Base-by-base conservation (phyloP, 192 early-diverging fungal species). In the Podila epigama region DNA sequence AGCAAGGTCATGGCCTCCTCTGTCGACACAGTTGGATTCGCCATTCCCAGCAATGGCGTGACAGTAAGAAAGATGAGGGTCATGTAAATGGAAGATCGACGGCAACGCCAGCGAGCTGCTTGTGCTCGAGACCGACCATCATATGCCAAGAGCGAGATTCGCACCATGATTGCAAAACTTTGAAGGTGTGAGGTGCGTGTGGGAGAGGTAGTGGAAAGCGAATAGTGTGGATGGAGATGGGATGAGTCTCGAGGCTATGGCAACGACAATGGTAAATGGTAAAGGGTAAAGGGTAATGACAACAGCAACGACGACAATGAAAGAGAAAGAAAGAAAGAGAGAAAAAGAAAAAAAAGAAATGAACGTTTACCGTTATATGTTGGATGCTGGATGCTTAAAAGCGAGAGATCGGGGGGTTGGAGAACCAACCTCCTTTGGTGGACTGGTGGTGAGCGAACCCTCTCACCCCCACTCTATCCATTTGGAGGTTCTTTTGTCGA, bases 11-110 rank as follows among this genome's bases (percentile, higher is more conserved):
- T 25, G 1, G 36, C 57, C 2, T 53, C 35, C 10, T 66, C 63
- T 37, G 58, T 68, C 15, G 58, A 52, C 7, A 36, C 29, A 27
- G 6, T 40, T 16, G 37, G 8, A 36, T 35, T 44, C 5, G 36
- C 28, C 41, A 59, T 40, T 4, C 22, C 27, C 13, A 68, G 5
- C 29, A 44, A 39, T 16, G 66, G 57, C 66, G 53, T n/a, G n/a
- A n/a, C 39, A 1, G 51, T 37, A 28, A 65, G 18, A 12, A 65
- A 32, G 9, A 55, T 50, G 44, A 48, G 0, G 11, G 20, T 48
- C n/a, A 25, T 48, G 2, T 22, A 8, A 9, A 48, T 7, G 20
- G 5, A 48, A 8, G 20, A 48, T 48, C 16, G 44, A 48, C 20
- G 44, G 15, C 4, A 22, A 8, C 44, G n/a, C n/a, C n/a, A n/a